Evolutionary conservation across 345 rosid genomes (phyloP), one percentile per base, ranked within the genome.

Genomic region (Salix arbutifolia): DNA sequence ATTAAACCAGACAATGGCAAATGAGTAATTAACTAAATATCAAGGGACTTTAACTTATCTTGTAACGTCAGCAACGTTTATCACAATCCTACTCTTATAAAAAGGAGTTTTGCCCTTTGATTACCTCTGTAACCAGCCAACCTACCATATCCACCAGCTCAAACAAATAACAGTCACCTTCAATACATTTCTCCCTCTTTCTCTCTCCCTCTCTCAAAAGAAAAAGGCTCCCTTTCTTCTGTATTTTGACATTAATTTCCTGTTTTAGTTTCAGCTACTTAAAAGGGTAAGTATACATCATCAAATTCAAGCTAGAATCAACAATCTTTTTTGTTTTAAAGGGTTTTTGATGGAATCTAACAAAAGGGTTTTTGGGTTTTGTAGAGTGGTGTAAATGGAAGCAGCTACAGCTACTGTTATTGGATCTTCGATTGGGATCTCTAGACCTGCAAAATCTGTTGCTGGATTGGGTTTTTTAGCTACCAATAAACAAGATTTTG

Each of bases 391-490:
- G 53, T 44, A 69, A 69, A 44, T 44, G 46, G 35, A 30, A 65
- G 71, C 71, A 37, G 53, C 71, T n/a, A 44, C 70, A 19, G 18
- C 71, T 7, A 69, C 60, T 71, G 17, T 72, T 26, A 44, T 67
- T 72, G 11, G 66, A 31, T 72, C 76, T 40, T 31, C 76, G 3
- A 9, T 56, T 19, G 72, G 73, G 31, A 37, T 84, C 12, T 62
- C 18, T 31, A 76, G 67, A 73, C 77, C 86, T 48, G 75, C 88
- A 28, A 38, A 48, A 78, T 80, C 80, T 68, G 68, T 78, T 61
- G 38, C 81, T 12, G 72, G 90, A 89, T 81, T 88, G 71, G 83
- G 78, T 73, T 64, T 77, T 73, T 75, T 78, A 23, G 69, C 91
- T 7, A 64, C 91, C 26, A 78, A 66, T 31, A 61, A 77, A 8